Evolutionary conservation across 306 rosid species (phyloP).

Genomic region (Castanea sativa): DNA sequence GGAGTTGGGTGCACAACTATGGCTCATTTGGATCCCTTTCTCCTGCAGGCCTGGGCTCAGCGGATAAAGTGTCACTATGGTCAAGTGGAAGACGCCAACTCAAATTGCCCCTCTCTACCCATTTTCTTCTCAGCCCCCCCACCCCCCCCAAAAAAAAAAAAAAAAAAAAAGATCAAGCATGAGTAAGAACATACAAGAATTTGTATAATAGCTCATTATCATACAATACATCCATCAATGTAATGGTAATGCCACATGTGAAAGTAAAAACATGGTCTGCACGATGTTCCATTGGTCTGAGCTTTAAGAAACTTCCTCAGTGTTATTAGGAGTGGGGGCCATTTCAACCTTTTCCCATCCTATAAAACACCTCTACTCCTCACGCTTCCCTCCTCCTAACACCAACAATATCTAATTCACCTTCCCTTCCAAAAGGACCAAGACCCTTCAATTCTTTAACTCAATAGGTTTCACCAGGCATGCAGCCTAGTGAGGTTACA

Average conservation of each 20-base stretch:
- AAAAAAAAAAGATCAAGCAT: no score
- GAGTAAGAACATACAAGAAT: no score
- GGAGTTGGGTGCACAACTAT: no score
- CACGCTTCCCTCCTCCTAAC: constrained; percentile 38
- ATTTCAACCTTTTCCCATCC: constrained; percentile 35
- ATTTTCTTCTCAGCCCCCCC: no score
- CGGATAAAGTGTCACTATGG: no score
- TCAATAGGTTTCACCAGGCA: constrained; percentile 29
- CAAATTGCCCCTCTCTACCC: no score
- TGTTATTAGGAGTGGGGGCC: constrained; percentile 31
- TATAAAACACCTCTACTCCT: constrained; percentile 56
- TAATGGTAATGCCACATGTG: background rate
- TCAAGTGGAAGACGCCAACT: no score
- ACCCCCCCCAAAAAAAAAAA: no score
- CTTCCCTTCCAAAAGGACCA: constrained; percentile 16
- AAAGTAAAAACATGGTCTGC: constrained; percentile 27
- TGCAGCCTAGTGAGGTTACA: constrained; percentile 60
- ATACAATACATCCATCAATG: constrained; percentile 19
- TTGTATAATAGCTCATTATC: background rate
- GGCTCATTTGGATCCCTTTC: no score
- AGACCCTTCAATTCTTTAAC: constrained; percentile 15
- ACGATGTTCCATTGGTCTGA: constrained; percentile 33
- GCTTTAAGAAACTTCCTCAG: constrained; percentile 31
- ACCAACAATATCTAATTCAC: constrained; percentile 27
- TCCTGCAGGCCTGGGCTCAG: rapidly evolving